Base-by-base conservation (phyloP, 805 yeast genomes). In the Priceomyces melissophilus region DNA sequence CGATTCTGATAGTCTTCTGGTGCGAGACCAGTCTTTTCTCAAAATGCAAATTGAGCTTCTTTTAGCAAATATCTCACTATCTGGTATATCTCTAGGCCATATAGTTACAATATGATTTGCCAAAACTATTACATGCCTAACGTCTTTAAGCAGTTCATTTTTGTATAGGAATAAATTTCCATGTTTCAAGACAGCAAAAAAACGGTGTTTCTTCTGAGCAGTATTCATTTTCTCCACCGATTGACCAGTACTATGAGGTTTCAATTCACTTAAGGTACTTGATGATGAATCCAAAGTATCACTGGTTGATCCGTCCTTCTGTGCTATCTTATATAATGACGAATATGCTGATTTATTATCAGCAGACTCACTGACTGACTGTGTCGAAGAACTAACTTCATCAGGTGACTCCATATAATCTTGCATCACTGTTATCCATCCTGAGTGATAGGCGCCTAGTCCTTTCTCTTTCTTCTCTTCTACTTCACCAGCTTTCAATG, bases 161-260 rank as follows among this genome's bases (percentile, higher is more conserved):
- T 79, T 78, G 63, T 87, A 91, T n/a, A 93, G 67, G 55, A 90
- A 87, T 40, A 93, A 63, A 55, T 89, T 89, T 0, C 96, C 96
- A 54, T 90, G 96, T 53, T 86, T 84, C 39, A 89, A 66, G 0
- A 86, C 80, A 1, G 83, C 90, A 57, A 64, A 85, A 54, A 72
- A 85, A 32, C 80, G 65, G 54, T 82, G 86, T 52, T 78, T 81
- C 49, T 69, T 73, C 16, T 60, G 65, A 4, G 57, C 51, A 15
- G 54, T 43, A 15, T 48, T 55, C 14, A 53, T 36, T 38, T 50
- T 41, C 2, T 44, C 41, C 9, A 40, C 29, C 10, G 42, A 20
- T 29, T 35, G 39, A 6, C 38, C 30, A 30, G 30, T 39, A 33
- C 12, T 45, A 14, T 25, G 26, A 31, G 28, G 44, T 32, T 43